Conservation (phyloP, 768 basidiomycete genomes). For the Lactarius sanguifluus region DNA sequence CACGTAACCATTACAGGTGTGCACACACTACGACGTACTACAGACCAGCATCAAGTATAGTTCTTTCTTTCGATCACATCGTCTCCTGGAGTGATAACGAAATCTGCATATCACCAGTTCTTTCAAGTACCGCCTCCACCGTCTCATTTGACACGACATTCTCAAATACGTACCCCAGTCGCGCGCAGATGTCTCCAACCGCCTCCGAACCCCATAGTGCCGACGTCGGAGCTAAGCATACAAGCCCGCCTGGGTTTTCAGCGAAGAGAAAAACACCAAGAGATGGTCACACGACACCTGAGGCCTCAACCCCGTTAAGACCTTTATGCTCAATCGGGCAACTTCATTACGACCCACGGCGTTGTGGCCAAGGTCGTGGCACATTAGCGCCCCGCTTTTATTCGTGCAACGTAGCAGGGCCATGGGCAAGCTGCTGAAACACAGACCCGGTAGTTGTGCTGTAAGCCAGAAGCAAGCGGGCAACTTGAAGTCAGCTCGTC, state of each 20-base stretch:
- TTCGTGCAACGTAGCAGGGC: no score
- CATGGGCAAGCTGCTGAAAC: no score
- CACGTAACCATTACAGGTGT: no score
- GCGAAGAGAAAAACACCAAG: background rate
- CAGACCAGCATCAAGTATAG: background rate
- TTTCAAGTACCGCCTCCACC: constrained; percentile 3
- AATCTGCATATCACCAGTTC: background rate
- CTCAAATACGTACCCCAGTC: background rate
- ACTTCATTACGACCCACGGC: no score
- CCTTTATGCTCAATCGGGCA: no score
- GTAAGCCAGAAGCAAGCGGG: no score
- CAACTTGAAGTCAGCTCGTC: no score
- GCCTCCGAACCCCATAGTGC: background rate
- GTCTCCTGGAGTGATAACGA: constrained; percentile 1
- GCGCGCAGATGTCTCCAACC: background rate
- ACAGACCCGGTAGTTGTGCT: no score
- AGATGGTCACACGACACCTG: background rate
- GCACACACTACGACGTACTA: no score
- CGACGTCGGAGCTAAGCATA: background rate
- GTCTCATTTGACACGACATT: constrained; percentile 6
- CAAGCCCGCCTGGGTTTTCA: background rate
- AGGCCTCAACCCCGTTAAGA: background rate
- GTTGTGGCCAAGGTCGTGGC: no score
- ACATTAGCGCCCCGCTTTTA: no score
- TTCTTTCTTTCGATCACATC: background rate